Evolutionary conservation across 352 stramenopile species (phyloP).

Genomic region (Pythium utonaiense): DNA sequence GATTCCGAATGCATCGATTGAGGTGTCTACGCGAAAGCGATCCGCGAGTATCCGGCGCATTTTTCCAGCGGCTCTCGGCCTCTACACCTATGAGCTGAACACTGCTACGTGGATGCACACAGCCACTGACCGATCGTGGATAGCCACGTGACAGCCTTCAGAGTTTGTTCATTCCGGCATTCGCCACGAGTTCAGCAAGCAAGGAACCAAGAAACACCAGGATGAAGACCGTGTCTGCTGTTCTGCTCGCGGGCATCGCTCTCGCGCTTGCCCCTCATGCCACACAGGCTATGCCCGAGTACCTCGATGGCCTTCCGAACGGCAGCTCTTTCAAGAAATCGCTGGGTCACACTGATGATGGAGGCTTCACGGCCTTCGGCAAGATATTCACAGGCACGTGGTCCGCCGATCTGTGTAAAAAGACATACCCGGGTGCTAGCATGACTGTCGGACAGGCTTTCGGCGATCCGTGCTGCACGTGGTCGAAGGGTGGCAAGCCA

Average conservation of each 20-base stretch:
- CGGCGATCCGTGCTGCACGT: constrained; percentile 21
- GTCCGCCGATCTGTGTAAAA: constrained; percentile 13
- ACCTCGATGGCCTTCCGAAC: constrained; percentile 18
- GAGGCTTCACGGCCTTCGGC: constrained; percentile 14
- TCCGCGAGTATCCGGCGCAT: too few relatives aligned
- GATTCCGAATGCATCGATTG: neutral
- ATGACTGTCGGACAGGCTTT: constrained; percentile 21
- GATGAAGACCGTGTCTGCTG: neutral
- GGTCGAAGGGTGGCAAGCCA: constrained; percentile 9
- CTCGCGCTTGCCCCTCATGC: constrained; percentile 3
- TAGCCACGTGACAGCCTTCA: neutral
- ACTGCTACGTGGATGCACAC: too few relatives aligned
- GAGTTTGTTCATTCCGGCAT: neutral
- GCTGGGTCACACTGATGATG: constrained; percentile 12
- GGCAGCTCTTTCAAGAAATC: constrained; percentile 14
- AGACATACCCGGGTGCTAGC: constrained; percentile 16
- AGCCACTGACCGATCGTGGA: neutral
- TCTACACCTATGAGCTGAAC: too few relatives aligned
- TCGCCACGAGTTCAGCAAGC: neutral
- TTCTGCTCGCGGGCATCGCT: neutral
- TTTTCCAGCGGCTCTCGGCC: too few relatives aligned
- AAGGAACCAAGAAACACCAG: neutral
- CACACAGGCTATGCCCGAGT: constrained; percentile 7
- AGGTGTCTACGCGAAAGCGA: neutral
- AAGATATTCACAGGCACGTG: constrained; percentile 16